phyloP scores from a whole-genome alignment of 768 basidiomycete species.

The Pleurotus sapidus region DNA sequence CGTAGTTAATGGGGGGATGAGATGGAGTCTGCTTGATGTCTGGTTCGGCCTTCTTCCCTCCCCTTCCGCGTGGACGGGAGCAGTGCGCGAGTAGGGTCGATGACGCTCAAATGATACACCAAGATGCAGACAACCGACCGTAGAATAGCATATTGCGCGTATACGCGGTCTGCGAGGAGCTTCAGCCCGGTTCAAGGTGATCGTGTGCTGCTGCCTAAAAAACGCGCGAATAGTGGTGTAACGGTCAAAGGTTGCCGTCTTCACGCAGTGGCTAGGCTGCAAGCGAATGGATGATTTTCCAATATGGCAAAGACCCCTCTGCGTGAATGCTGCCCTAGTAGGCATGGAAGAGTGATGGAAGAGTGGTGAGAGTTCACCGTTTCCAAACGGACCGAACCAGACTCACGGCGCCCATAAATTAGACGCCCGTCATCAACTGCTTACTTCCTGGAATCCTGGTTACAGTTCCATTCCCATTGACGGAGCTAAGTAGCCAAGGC shows the following conservation, averaged over 20 bases:
- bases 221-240: conserved; percentile 58
- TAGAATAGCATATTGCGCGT: too few relatives aligned
- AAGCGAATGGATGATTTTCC: neutral
- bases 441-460: too few relatives aligned
- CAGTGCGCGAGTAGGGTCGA: neutral
- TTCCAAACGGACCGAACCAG: neutral
- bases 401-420: neutral
- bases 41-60: neutral
- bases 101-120: neutral
- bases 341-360: neutral
- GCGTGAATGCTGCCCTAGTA: neutral
- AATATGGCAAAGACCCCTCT: neutral
- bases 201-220: conserved; percentile 41
- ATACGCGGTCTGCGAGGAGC: too few relatives aligned
- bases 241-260: conserved; percentile 42
- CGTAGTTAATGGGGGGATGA: conserved; percentile 35
- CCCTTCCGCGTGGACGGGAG: neutral
- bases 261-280: conserved; percentile 14
- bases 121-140: neutral
- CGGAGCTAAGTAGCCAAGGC: too few relatives aligned
- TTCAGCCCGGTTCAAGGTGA: neutral
- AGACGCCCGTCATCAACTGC: too few relatives aligned
- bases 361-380: neutral
- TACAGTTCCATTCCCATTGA: too few relatives aligned
- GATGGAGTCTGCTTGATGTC: neutral